Conservation (phyloP, 345 rosid genomes). For the Brassica carinata region DNA sequence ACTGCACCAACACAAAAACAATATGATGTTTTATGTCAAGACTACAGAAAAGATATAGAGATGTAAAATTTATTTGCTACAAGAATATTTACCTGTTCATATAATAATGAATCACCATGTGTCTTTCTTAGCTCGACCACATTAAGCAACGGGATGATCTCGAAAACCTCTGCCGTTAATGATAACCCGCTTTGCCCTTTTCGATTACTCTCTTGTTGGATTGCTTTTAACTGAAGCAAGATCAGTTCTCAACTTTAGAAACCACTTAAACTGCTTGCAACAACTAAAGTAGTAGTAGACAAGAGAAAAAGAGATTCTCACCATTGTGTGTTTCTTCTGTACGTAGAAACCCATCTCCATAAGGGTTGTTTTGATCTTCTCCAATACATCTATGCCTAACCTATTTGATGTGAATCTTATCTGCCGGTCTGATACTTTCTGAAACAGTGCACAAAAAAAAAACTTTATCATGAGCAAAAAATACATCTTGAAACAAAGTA, state of each 20-base stretch:
- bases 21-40: background rate
- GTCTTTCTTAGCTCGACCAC: slow-evolving; percentile 79
- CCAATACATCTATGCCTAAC: slow-evolving; percentile 59
- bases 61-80: background rate
- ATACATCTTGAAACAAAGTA: slow-evolving; percentile 7
- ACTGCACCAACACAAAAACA: slow-evolving; percentile 47
- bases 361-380: slow-evolving; percentile 58
- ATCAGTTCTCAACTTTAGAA: slow-evolving; percentile 7
- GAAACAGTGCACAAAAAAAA: background rate
- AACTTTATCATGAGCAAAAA: background rate
- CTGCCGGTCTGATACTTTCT: slow-evolving; percentile 85
- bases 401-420: slow-evolving; percentile 76
- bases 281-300: background rate
- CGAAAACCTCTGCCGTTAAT: slow-evolving; percentile 74
- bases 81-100: slow-evolving; percentile 63
- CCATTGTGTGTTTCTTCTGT: slow-evolving; percentile 74
- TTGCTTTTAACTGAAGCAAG: slow-evolving; percentile 63
- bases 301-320: slow-evolving; percentile 26
- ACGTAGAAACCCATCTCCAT: slow-evolving; percentile 82
- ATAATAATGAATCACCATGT: slow-evolving; percentile 63
- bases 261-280: background rate
- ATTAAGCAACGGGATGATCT: slow-evolving; percentile 63
- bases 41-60: background rate
- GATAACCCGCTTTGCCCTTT: slow-evolving; percentile 45
- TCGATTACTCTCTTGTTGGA: slow-evolving; percentile 49